Evolutionary conservation across 75 land plant genomes (phyloP), one percentile per base, ranked within the genome.

Genomic region (Pinus taeda): DNA sequence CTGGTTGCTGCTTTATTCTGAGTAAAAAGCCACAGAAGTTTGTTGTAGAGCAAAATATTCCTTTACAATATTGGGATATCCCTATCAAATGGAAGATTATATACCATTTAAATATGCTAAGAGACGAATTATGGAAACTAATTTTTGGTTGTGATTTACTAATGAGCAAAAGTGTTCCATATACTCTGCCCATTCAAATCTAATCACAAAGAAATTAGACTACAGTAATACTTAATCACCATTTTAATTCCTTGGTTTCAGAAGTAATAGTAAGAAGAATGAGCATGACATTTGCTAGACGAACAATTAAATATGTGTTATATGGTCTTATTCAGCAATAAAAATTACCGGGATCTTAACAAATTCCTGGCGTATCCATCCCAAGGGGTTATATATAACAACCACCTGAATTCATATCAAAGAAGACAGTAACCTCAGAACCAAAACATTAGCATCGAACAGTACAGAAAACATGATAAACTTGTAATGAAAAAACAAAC

Each of bases 301-400:
- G 0, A 26, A 29, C 9, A 62, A 62, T 62, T 29, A 62, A n/a
- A 62, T n/a, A 9, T 69, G 21, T 20, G 6, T 39, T 39, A 42
- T 36, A 69, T 69, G 7, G 18, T 12, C 42, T 15, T 69, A 42
- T 45, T 69, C 53, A 42, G 53, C 55, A 73, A 12, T 42, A 39
- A 74, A 57, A 81, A 89, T 86, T 79, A 90, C 94, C 75, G 94
- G 94, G 62, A 92, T 84, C 18, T 77, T 85, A 57, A 92, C 59
- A 17, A 87, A 71, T 61, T 92, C 94, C 26, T 83, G 81, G 49
- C 94, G 70, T 57, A 74, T 84, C 94, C 94, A 92, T 59, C 90
- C 94, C 21, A 92, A 82, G 59, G 92, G 74, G 77, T 92, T 92
- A 66, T 92, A 92, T 36, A 81, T 81, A 75, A 90, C 78, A 39